These are phyloP conservation scores for Reticulomyxa filosa DNA, from an alignment of 78 protist genomes.

Conservation along the genomic window DNA sequence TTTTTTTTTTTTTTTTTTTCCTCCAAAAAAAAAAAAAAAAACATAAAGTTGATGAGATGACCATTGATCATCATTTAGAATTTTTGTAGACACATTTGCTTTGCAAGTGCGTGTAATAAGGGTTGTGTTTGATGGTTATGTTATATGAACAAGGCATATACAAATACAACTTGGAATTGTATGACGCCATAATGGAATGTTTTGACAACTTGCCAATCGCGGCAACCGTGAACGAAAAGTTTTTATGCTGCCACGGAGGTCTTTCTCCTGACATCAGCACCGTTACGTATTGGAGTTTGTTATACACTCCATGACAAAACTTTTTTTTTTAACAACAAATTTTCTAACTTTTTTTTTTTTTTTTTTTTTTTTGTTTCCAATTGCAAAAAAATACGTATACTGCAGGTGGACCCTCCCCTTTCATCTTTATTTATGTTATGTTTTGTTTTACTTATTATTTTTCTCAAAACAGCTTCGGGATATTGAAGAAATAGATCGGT, in stretches of 20 bases:
- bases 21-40: too few species aligned
- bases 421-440: background rate
- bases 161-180: conserved; percentile 58
- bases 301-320: too few species aligned
- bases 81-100: too few species aligned
- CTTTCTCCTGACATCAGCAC: conserved; percentile 76
- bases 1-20: too few species aligned
- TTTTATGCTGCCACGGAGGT: conserved; percentile 92
- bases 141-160: conserved; percentile 53
- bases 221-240: conserved; percentile 64
- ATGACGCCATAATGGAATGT: conserved; percentile 55
- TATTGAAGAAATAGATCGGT: conserved; percentile 53
- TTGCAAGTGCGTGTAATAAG: too few species aligned
- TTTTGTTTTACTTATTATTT: background rate
- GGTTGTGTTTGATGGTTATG: too few species aligned
- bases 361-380: background rate
- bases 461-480: conserved; percentile 1
- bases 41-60: too few species aligned
- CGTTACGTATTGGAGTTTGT: too few species aligned
- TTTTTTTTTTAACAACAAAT: background rate
- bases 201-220: conserved; percentile 81
- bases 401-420: background rate
- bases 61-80: too few species aligned
- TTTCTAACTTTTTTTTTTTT: background rate
- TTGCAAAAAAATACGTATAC: background rate